Percentiles rank a stretch among this genome's conserved stretches.
Evolutionary conservation across 164 flowering plant species (phyloP).

Genomic region (Vitis vinifera): DNA sequence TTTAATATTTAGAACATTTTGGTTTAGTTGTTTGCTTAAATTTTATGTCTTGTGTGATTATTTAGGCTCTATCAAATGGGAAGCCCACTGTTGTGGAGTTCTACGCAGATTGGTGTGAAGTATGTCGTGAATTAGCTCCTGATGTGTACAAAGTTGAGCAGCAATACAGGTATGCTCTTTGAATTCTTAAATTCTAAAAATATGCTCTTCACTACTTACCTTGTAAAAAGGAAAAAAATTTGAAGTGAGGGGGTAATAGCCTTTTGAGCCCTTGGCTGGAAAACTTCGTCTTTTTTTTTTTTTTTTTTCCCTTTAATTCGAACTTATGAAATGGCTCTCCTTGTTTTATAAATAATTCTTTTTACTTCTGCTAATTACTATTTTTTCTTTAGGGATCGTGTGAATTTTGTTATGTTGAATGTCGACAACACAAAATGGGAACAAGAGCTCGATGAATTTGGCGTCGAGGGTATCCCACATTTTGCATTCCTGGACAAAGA

Average conservation of each 20-base stretch:
- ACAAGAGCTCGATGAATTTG: slow-evolving; percentile 97
- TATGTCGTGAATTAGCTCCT: slow-evolving; percentile 90
- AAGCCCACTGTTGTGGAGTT: slow-evolving; percentile 97
- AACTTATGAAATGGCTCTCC: neutral
- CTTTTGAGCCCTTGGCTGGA: neutral
- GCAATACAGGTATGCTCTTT: slow-evolving; percentile 66
- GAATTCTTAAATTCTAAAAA: too few species aligned
- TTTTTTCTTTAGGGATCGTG: slow-evolving; percentile 58
- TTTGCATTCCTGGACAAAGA: slow-evolving; percentile 87
- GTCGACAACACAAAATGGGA: slow-evolving; percentile 99
- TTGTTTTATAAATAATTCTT: too few species aligned
- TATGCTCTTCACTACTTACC: slow-evolving; percentile 1
- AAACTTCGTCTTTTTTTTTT: neutral
- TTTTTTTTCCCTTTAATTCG: neutral
- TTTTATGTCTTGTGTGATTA: slow-evolving; percentile 1
- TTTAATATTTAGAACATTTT: neutral
- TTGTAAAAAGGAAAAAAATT: too few species aligned
- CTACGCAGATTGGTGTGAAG: slow-evolving; percentile 99
- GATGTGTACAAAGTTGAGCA: slow-evolving; percentile 94
- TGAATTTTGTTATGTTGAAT: slow-evolving; percentile 94
- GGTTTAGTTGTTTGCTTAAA: neutral
- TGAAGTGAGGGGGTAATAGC: too few species aligned
- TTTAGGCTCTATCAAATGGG: slow-evolving; percentile 87
- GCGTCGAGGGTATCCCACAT: slow-evolving; percentile 99
- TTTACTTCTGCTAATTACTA: neutral